phyloP scores from a whole-genome alignment of 2,329 filamentous ascomycete species.

The Onygena corvina region DNA sequence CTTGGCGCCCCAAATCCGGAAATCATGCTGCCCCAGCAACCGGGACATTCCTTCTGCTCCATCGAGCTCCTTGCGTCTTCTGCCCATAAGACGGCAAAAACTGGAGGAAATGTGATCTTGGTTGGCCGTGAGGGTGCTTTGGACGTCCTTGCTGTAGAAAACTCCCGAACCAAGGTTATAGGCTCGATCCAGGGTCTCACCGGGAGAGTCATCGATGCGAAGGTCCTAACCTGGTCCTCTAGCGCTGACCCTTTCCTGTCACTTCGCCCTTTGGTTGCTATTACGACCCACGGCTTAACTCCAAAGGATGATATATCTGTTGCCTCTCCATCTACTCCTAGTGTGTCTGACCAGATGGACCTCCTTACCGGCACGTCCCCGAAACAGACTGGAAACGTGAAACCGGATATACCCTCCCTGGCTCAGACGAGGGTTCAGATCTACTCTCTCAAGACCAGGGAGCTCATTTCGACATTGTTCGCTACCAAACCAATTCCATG shows the following conservation, averaged over 20 bases:
- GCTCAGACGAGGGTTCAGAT: slow-evolving; percentile 85
- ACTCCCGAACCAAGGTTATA: slow-evolving; percentile 57
- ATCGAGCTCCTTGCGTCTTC: slow-evolving; percentile 56
- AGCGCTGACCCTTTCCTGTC: slow-evolving; percentile 41
- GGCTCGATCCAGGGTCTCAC: slow-evolving; percentile 63
- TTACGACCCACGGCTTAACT: slow-evolving; percentile 64
- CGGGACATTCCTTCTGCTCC: slow-evolving; percentile 61
- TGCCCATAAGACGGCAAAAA: slow-evolving; percentile 31
- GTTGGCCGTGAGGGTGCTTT: slow-evolving; percentile 71
- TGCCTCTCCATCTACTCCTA: slow-evolving; percentile 20
- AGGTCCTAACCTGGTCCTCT: slow-evolving; percentile 61
- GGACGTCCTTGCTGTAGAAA: slow-evolving; percentile 61
- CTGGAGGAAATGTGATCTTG: slow-evolving; percentile 53
- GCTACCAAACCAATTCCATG: slow-evolving; percentile 53
- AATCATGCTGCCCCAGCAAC: neutral
- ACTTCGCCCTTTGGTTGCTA: slow-evolving; percentile 60
- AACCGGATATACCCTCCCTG: slow-evolving; percentile 22
- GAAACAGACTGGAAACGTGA: slow-evolving; percentile 19
- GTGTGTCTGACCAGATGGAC: slow-evolving; percentile 28
- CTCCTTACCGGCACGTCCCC: slow-evolving; percentile 21
- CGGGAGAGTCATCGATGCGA: slow-evolving; percentile 69
- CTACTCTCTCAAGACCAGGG: slow-evolving; percentile 68
- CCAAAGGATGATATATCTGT: slow-evolving; percentile 34
- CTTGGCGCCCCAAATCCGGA: slow-evolving; percentile 25
- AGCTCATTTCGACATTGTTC: slow-evolving; percentile 60